Evolutionary conservation across 495 filamentous ascomycete species (phyloP), one percentile per base, ranked within the genome.

Genomic region (Beverwykella pulmonaria): DNA sequence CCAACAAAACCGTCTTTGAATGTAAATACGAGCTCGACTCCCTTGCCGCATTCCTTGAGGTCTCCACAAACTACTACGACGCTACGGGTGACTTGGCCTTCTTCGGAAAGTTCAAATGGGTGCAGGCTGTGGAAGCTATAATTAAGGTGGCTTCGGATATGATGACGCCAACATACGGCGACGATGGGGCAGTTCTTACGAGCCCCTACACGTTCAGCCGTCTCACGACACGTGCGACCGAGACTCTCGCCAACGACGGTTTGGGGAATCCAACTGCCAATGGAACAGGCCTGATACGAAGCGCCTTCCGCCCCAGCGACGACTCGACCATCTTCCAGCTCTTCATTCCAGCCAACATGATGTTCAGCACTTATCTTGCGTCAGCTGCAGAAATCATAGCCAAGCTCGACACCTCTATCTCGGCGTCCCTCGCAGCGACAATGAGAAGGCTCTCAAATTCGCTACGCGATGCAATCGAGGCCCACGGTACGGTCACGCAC

Each of bases 21-120:
- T 88, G 86, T 79, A 88, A 88, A 74, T 88, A 84, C 72, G 87
- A 89, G 71, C 79, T 90, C n/a, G 87, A 89, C 73, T 85, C 82
- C 14, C 78, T 90, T 0, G 87, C 87, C 1, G 82, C 86, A 0
- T 89, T 90, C 70, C 72, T 89, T 46, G 80, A 88, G 73, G 78
- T 88, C 59, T 86, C 82, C 23, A 71, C 80, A 15, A 81, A 83
- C 32, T 88, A 88, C 75, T 85, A 84, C 71, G 75, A 75, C 26
- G 74, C 76, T 2, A 88, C 86, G 0, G 71, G 77, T 1, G 85
- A 88, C 61, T 66, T 80, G 8, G 75, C 73, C 8, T 88, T 87
- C 74, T 88, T 89, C 60, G 78, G 76, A 10, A 84, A 82, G 59
- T 86, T 85, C 74, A 74, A 76, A 7, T 89, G 87, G 87, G 79